Evolutionary conservation across 129 eudicot species (phyloP), one percentile per base, ranked within the genome.

Genomic region (Tagetes patula): DNA sequence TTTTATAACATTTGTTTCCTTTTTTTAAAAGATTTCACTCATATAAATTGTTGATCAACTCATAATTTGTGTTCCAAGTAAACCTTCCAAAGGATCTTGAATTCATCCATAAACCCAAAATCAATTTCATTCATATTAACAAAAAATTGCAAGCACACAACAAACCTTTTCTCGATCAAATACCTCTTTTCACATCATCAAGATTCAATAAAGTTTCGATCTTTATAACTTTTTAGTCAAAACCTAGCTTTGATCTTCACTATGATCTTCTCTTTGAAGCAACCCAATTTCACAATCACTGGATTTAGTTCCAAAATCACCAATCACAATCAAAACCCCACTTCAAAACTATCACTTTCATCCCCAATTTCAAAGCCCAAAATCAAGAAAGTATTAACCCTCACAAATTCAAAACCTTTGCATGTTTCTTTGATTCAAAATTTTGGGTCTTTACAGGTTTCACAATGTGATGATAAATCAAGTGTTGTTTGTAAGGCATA

Each of bases 231-330:
- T 78, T n/a, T 62, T 40, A 47, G 10, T 32, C 73, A 33, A 67
- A 47, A 40, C 62, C 50, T 71, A 20, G 3, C 8, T 45, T 40
- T 49, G 33, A 5, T 36, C 37, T 65, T 34, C 78, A 71, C 9
- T 3, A 87, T 87, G 91, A 84, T 84, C 39, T 79, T 84, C 36
- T 65, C 83, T 64, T 48, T 84, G 61, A 84, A 85, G 36, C 90
- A 80, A 67, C 75, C 87, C 41, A 43, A 77, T 38, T 52, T 67
- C 49, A 45, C 81, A 38, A 58, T 73, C 71, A 33, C 73, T 2
- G 33, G 9, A 64, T 36, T 12, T 12, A 75, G 54, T 12, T 71
- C 85, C 8, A 75, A 74, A 66, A 13, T 80, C 37, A 14, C 41
- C 4, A 60, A 73, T 77, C 78, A 70, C 79, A 81, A 72, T 76